Base-by-base conservation (phyloP, 2,329 filamentous ascomycete genomes). In the Pseudocercospora macadamiae region DNA sequence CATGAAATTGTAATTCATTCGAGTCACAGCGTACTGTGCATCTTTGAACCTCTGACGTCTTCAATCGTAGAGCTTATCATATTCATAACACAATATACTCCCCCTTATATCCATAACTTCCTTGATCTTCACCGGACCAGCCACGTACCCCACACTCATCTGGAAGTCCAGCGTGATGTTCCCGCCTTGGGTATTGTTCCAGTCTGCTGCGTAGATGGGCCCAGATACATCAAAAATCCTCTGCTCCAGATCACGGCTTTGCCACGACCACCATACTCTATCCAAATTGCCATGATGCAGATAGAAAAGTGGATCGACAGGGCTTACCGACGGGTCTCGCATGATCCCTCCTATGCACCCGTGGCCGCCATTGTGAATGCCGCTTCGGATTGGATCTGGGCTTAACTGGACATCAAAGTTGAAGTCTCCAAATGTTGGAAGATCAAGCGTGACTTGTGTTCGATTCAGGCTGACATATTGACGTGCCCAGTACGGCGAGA, bases 241-340 rank as follows among this genome's bases (percentile, higher is more conserved):
- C 3, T 19, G 16, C 36, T 19, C 36, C n/a, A 39, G 19, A 39
- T 39, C 36, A 6, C 36, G n/a, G 7, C 10, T 39, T 23, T 63
- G 57, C 60, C 60, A 63, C 8, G 39, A 21, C 57, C 57, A 63
- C 57, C 51, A 63, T 12, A 60, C 48, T 28, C 57, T 47, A 34
- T 60, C 57, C 21, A 60, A 19, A 23, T 54, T 53, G 9, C 57
- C 54, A 44, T 63, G 60, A 53, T 63, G 57, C 3, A 63, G 30
- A 25, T 55, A 63, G 51, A 60, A 63, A 34, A 60, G 30, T 2
- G 60, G 54, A 21, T 63, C 60, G 12, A 19, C 48, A n/a, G 55
- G 55, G 19, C 55, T 53, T 9, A 39, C 36, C 3, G 16, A 39
- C 36, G 36, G 36, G 19, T 39, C 36, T 18, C 36, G 6, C 36